A percentile compares a stretch with the other conserved stretches of the same genome.
phyloP scores from a whole-genome alignment of 2,329 filamentous ascomycete genomes.

The Neodidymelliopsis sp. region DNA sequence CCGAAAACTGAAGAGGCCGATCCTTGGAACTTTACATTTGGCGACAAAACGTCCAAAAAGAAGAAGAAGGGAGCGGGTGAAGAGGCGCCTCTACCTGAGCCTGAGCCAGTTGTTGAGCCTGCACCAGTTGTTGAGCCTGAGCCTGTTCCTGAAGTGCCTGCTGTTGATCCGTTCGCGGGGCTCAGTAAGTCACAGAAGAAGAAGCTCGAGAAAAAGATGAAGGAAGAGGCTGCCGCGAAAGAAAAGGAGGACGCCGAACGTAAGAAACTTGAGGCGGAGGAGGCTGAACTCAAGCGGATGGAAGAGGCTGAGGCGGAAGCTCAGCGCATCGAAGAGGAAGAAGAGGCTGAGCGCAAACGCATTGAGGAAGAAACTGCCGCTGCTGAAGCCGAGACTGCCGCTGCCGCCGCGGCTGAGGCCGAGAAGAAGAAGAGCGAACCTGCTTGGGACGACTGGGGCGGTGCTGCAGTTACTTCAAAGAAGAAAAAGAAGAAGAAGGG shows the following conservation, averaged over 20 bases:
- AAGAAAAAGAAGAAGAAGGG: slow-evolving; percentile 49
- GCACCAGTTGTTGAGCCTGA: slow-evolving; percentile 38
- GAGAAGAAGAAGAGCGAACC: slow-evolving; percentile 47
- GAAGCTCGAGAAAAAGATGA: slow-evolving; percentile 48
- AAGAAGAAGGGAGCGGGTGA: slow-evolving; percentile 35
- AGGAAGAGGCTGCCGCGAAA: slow-evolving; percentile 38
- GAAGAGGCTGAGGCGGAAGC: slow-evolving; percentile 34
- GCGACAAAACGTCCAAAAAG: slow-evolving; percentile 40
- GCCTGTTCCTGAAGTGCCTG: slow-evolving; percentile 50
- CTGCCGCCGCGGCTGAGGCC: slow-evolving; percentile 28
- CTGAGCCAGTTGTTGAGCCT: slow-evolving; percentile 30
- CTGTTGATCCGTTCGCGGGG: slow-evolving; percentile 40
- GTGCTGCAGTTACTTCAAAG: slow-evolving; percentile 31
- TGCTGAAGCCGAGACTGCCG: slow-evolving; percentile 24
- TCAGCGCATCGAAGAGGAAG: slow-evolving; percentile 15
- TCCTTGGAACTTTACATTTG: slow-evolving; percentile 38
- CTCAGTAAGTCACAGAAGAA: slow-evolving; percentile 42
- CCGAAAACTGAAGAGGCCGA: slow-evolving; percentile 38
- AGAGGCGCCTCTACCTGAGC: slow-evolving; percentile 29
- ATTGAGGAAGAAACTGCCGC: slow-evolving; percentile 30
- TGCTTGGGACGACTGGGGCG: slow-evolving; percentile 37
- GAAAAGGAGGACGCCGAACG: slow-evolving; percentile 28
- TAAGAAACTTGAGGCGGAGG: slow-evolving; percentile 31
- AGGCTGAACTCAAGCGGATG: slow-evolving; percentile 26
- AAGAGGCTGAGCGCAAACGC: slow-evolving; percentile 36